A percentile compares a stretch with the other conserved stretches of the same genome.
Conservation (phyloP, 2,329 filamentous ascomycete genomes). For the Stachybotrys echinatus region DNA sequence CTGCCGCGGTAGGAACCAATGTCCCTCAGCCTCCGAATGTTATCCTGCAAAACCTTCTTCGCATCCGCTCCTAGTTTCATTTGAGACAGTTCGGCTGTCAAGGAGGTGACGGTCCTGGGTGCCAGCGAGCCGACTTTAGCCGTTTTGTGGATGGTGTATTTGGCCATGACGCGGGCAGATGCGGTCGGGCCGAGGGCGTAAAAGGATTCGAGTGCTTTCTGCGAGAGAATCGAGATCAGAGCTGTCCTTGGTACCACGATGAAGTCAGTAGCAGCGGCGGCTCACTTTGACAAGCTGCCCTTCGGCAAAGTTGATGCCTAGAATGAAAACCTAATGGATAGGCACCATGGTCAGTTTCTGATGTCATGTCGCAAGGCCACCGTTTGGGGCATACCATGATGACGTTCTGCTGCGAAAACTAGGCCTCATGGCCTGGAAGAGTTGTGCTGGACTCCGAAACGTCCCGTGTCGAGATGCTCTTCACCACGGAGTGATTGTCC, state of each 20-base stretch:
- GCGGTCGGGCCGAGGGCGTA: slow-evolving; percentile 74
- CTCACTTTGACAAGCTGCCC: slow-evolving; percentile 75
- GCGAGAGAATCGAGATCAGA: neutral
- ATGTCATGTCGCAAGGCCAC: neutral
- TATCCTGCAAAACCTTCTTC: slow-evolving; percentile 69
- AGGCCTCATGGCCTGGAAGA: neutral
- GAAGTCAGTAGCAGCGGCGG: slow-evolving; percentile 9
- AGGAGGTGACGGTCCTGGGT: slow-evolving; percentile 70
- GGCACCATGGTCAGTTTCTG: neutral
- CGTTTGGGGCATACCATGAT: neutral
- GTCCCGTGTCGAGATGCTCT: neutral
- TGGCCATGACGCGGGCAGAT: slow-evolving; percentile 75
- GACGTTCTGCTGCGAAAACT: neutral
- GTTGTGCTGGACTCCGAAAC: neutral
- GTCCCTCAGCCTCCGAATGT: slow-evolving; percentile 80
- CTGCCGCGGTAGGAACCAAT: slow-evolving; percentile 87
- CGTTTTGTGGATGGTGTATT: slow-evolving; percentile 79
- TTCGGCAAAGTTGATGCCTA: slow-evolving; percentile 83
- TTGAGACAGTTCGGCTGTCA: slow-evolving; percentile 79
- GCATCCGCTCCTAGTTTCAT: slow-evolving; percentile 96
- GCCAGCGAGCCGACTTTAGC: slow-evolving; percentile 72
- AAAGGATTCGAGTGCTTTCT: slow-evolving; percentile 76
- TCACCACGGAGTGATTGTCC: neutral
- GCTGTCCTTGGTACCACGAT: neutral
- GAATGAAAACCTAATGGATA: slow-evolving; percentile 79